phyloP scores from a whole-genome alignment of 768 basidiomycete species.

The Auriscalpium microsporum region DNA sequence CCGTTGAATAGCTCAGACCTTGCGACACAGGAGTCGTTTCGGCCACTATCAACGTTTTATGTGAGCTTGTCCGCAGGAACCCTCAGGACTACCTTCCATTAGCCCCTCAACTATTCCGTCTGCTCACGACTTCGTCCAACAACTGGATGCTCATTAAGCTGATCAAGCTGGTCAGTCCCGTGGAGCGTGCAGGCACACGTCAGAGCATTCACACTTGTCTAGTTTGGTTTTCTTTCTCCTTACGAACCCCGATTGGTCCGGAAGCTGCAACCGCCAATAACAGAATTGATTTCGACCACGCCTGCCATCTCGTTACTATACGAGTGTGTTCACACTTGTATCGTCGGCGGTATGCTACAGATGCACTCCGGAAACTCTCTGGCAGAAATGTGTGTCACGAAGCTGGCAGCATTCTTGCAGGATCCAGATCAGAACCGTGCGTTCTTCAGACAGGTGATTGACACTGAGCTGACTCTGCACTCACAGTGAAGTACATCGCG shows the following conservation, averaged over 20 bases:
- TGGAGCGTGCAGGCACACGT: no score
- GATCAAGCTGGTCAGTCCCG: conserved; percentile 71
- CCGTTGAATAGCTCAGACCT: not conserved
- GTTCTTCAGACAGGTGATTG: conserved; percentile 23
- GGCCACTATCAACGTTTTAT: conserved; percentile 88
- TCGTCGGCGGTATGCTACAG: conserved; percentile 92
- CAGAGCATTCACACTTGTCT: not conserved
- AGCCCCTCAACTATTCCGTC: conserved; percentile 88
- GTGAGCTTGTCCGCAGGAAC: conserved; percentile 78
- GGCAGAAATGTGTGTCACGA: conserved; percentile 85
- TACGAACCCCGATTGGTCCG: conserved; percentile 88
- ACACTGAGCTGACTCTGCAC: not conserved
- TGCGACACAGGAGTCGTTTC: conserved; percentile 70
- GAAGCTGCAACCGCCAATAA: conserved; percentile 91
- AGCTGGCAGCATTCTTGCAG: conserved; percentile 84
- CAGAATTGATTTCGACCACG: conserved; percentile 91
- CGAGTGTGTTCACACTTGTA: conserved; percentile 97
- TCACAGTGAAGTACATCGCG: conserved; percentile 94
- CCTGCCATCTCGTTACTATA: conserved; percentile 93
- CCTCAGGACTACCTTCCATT: conserved; percentile 77
- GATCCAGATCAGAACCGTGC: conserved; percentile 93
- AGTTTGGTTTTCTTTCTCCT: conserved; percentile 93
- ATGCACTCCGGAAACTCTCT: conserved; percentile 68
- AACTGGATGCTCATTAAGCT: conserved; percentile 99
- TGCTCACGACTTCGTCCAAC: conserved; percentile 89